phyloP scores from a whole-genome alignment of 345 rosid species.

The Eucalyptus shirleyi region DNA sequence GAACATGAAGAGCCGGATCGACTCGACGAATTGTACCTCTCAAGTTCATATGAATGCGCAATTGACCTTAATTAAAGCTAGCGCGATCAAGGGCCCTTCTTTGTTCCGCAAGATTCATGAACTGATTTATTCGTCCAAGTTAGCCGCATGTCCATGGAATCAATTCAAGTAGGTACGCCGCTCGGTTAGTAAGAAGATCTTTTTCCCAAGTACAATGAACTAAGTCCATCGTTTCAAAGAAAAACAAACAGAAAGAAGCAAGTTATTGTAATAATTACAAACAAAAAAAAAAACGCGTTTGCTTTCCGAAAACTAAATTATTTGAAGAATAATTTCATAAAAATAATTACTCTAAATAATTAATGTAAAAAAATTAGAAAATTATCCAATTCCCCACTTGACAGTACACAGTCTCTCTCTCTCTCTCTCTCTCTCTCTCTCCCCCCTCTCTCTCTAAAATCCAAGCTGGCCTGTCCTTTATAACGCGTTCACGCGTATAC shows the following conservation, averaged over 20 bases:
- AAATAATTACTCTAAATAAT: neutral
- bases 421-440: neutral
- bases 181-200: neutral
- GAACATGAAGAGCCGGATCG: neutral
- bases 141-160: neutral
- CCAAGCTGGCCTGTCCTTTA: neutral
- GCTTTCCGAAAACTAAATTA: neutral
- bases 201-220: neutral
- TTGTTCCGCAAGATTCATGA: neutral
- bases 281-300: neutral
- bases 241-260: too few relatives aligned
- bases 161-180: neutral
- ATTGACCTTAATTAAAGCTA: neutral
- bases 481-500: constrained; percentile 6
- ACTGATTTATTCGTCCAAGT: neutral
- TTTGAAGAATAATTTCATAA: neutral
- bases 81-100: neutral
- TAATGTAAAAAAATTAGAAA: neutral
- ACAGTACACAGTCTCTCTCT: neutral
- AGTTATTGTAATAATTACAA: neutral
- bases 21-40: neutral
- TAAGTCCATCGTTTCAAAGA: neutral
- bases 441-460: neutral
- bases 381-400: neutral
- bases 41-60: neutral